phyloP scores from a whole-genome alignment of 2,329 filamentous ascomycete genomes.

The Exophiala viscosa region DNA sequence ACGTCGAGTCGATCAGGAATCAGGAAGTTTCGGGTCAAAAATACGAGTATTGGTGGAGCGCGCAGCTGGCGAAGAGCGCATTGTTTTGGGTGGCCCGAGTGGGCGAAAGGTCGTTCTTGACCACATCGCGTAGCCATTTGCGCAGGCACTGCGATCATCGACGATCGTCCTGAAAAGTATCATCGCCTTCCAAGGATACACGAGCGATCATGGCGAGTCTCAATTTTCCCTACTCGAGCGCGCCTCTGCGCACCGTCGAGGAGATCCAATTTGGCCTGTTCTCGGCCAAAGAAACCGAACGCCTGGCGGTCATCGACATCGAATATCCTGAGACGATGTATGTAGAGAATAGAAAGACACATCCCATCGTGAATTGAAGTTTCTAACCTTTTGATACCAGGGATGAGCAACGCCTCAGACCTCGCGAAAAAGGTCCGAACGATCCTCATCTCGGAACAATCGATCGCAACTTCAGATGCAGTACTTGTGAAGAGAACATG shows the following conservation, averaged over 20 bases:
- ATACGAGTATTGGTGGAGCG: constrained; percentile 20
- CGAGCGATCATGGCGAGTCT: constrained; percentile 79
- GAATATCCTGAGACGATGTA: constrained; percentile 97
- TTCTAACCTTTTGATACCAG: constrained; percentile 32
- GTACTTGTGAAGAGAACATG: constrained; percentile 93
- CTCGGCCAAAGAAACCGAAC: constrained; percentile 98
- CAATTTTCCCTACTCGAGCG: constrained; percentile 84
- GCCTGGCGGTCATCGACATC: constrained; percentile 94
- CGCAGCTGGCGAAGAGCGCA: constrained; percentile 23
- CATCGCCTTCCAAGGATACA: constrained; percentile 28
- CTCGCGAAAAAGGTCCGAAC: constrained; percentile 87
- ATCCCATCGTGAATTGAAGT: constrained; percentile 13
- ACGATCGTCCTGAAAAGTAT: constrained; percentile 17
- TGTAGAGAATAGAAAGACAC: constrained; percentile 25
- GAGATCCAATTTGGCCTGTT: constrained; percentile 99
- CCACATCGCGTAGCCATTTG: constrained; percentile 22
- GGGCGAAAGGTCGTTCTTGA: constrained; percentile 27
- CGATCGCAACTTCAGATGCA: constrained; percentile 91
- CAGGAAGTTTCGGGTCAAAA: constrained; percentile 23
- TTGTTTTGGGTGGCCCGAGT: constrained; percentile 27
- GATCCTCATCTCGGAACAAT: constrained; percentile 95
- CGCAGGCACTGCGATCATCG: constrained; percentile 23
- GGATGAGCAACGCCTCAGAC: constrained; percentile 87
- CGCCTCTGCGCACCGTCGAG: constrained; percentile 93
- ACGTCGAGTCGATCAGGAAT: constrained; percentile 21